A percentile compares a stretch with the other conserved stretches of the same genome.
Evolutionary conservation across 1,284 basidiomycete genomes (phyloP).

Genomic region (Cutaneotrichosporon sp.): DNA sequence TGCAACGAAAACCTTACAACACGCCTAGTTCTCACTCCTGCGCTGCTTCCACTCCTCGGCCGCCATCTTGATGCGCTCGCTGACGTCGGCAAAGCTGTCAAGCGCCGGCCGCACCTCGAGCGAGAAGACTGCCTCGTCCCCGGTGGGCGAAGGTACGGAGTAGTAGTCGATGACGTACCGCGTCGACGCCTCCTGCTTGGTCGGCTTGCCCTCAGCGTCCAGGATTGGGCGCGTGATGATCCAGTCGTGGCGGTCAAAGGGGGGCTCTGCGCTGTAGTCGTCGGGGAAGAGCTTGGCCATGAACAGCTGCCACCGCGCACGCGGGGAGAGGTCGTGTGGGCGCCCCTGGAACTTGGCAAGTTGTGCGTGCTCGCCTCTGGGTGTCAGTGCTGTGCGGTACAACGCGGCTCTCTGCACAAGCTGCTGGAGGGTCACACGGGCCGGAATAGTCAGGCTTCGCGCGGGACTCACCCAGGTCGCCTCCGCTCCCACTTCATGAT

Average conservation of each 20-base stretch:
- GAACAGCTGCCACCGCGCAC: constrained; percentile 78
- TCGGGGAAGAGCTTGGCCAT: constrained; percentile 83
- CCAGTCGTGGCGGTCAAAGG: constrained; percentile 99
- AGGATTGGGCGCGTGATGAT: constrained; percentile 65
- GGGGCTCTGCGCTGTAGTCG: constrained; percentile 80
- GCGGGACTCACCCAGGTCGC: constrained; percentile 50
- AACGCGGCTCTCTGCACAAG: too few species aligned
- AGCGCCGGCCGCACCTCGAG: constrained; percentile 87
- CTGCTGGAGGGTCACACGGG: too few species aligned
- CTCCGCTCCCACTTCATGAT: constrained; percentile 89
- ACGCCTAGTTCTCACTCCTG: background rate
- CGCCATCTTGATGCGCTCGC: constrained; percentile 64
- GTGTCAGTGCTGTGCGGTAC: background rate
- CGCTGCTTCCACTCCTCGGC: constrained; percentile 61
- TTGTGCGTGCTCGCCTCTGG: constrained; percentile 54
- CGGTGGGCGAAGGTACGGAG: constrained; percentile 74
- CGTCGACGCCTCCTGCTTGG: constrained; percentile 48
- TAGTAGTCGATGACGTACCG: constrained; percentile 98
- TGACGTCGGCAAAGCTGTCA: constrained; percentile 68
- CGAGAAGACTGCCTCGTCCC: constrained; percentile 83
- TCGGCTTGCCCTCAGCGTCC: constrained; percentile 56
- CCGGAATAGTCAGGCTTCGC: too few species aligned
- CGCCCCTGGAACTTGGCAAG: constrained; percentile 82
- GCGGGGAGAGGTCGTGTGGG: constrained; percentile 73
- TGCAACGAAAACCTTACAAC: constrained; percentile 8